Base-by-base conservation (phyloP, 495 filamentous ascomycete species). In the Aspergillus diversus region DNA sequence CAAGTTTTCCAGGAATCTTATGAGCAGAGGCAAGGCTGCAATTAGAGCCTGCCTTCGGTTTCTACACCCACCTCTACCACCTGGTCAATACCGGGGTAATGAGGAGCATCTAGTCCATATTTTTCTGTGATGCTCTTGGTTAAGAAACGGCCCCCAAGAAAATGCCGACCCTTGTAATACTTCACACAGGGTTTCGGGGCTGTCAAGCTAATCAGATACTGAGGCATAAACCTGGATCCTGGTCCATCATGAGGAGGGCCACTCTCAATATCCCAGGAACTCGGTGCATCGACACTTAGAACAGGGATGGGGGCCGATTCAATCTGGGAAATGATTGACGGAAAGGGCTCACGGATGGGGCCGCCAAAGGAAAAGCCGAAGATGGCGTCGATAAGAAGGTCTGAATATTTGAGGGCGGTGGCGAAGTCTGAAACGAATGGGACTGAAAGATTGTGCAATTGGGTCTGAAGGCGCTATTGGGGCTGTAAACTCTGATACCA, bases 311-410 rank as follows among this genome's bases (percentile, higher is more conserved):
- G 77, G n/a, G 89, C 87, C 13, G 85, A 81, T 54, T 89, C 84
- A 56, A 99, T 82, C 15, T 90, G 88, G 37, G 83, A 79, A 67
- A 99, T 93, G 21, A 97, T 88, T 3, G 83, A 77, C 0, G 87
- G 87, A 70, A 98, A 98, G 0, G 95, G 95, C 63, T 96, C 93
- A 6, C 95, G 89, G 37, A 99, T 87, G 54, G 92, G 86, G 11
- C 92, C 93, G n/a, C 88, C 87, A 78, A 98, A 98, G 67, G 90
- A 93, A 82, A 98, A 99, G 46, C 93, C 95, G 70, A 99, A 99
- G 69, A 99, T 91, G 46, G 96, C 92, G 75, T 99, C 95, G 60
- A 99, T 81, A 53, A 99, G 80, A 67, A 97, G 89, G 71, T 96
- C 84, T 21, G 89, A 81, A 50, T 86, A 79, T 63, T 82, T 75